These are phyloP conservation scores for Aspergillus amoenus DNA, from an alignment of 2,329 filamentous ascomycete species.

Conservation along the genomic window DNA sequence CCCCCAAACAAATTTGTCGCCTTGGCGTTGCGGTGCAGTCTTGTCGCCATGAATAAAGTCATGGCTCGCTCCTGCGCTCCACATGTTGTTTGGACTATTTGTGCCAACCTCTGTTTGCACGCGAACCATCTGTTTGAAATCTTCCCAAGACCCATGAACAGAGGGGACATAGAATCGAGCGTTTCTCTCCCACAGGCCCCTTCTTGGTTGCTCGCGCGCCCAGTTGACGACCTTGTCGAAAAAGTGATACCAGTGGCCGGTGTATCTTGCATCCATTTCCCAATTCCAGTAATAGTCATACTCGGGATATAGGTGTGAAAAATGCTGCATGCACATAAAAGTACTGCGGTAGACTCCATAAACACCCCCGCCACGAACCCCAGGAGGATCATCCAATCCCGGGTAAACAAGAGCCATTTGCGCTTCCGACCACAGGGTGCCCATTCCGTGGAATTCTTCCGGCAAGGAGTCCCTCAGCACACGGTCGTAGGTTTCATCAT, in stretches of 20 bases:
- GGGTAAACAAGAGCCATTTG: slow-evolving; percentile 92
- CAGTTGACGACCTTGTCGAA: slow-evolving; percentile 69
- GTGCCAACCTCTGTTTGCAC: slow-evolving; percentile 72
- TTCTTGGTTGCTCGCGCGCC: slow-evolving; percentile 71
- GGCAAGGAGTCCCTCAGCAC: slow-evolving; percentile 71
- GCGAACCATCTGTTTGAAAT: slow-evolving; percentile 74
- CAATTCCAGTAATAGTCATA: slow-evolving; percentile 85
- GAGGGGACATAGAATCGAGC: slow-evolving; percentile 74
- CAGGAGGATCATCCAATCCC: slow-evolving; percentile 76
- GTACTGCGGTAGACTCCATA: slow-evolving; percentile 92
- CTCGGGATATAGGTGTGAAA: slow-evolving; percentile 76
- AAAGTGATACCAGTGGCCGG: slow-evolving; percentile 79
- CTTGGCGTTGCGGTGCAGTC: slow-evolving; percentile 33
- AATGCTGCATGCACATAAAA: slow-evolving; percentile 93
- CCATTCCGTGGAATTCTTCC: slow-evolving; percentile 82
- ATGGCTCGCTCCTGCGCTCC: slow-evolving; percentile 49
- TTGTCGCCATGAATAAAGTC: slow-evolving; percentile 22
- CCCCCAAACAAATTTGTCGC: slow-evolving; percentile 76
- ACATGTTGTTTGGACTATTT: slow-evolving; percentile 65
- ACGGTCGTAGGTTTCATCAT: slow-evolving; percentile 69
- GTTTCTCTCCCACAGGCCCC: slow-evolving; percentile 79
- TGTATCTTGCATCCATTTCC: slow-evolving; percentile 80
- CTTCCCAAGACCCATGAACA: slow-evolving; percentile 75
- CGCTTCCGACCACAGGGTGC: slow-evolving; percentile 88
- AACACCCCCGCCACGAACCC: slow-evolving; percentile 69